These are phyloP conservation scores for Yarrowia deformans DNA, from an alignment of 805 yeast genomes.

Conservation along the genomic window DNA sequence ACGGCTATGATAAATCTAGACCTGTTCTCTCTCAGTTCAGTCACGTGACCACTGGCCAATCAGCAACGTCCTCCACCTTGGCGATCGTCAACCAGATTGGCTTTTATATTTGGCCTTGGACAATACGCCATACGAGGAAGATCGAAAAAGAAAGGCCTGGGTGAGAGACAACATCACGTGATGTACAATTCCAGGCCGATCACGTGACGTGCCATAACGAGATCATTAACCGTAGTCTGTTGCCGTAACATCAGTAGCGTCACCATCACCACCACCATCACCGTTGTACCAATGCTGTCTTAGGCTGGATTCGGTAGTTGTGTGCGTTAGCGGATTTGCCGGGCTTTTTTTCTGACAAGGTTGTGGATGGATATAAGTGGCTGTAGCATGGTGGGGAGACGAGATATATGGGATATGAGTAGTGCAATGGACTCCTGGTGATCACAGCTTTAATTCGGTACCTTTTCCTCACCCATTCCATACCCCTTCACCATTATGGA, in stretches of 20 bases:
- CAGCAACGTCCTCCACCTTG: not conserved
- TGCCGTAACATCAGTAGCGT: not conserved
- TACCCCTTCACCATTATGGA: no score
- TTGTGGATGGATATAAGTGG: not conserved
- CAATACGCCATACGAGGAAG: constrained; percentile 27
- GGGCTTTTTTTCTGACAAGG: not conserved
- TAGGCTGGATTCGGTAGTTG: constrained; percentile 3
- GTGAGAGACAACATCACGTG: not conserved
- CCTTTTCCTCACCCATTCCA: no score
- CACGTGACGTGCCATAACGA: no score
- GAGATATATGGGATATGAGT: not conserved
- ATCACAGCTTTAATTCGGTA: no score
- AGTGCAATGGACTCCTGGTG: no score
- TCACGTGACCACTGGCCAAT: constrained; percentile 18
- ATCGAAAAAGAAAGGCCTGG: not conserved
- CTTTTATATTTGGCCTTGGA: constrained; percentile 2
- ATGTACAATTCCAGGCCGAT: no score
- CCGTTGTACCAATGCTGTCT: not conserved
- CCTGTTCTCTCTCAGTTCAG: not conserved
- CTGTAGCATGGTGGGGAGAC: not conserved
- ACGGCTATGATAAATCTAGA: constrained; percentile 12
- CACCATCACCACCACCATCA: not conserved
- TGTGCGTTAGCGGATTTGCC: constrained; percentile 21
- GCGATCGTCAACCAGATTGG: constrained; percentile 5
- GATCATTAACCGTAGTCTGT: no score